Conservation (phyloP, 2,329 filamentous ascomycete species). For the Penicillium psychrosexuale region DNA sequence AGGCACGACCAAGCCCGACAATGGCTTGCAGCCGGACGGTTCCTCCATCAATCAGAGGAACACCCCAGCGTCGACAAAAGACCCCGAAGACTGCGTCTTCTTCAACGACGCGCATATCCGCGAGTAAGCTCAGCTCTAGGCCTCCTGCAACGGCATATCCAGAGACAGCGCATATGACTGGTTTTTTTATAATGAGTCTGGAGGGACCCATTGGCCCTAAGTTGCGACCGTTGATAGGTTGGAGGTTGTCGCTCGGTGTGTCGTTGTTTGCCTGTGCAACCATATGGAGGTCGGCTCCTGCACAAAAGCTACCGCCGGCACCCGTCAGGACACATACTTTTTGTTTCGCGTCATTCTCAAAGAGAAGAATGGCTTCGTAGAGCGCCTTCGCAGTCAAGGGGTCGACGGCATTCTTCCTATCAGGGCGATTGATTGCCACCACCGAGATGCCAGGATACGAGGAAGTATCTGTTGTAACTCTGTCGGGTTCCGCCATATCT, state of each 20-base stretch:
- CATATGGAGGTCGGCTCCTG: constrained; percentile 53
- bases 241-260: constrained; percentile 19
- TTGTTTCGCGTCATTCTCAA: constrained; percentile 50
- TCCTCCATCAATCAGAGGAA: constrained; percentile 53
- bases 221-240: constrained; percentile 37
- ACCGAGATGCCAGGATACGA: constrained; percentile 48
- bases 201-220: constrained; percentile 54
- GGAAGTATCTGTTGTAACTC: constrained; percentile 8
- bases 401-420: constrained; percentile 54
- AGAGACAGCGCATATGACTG: constrained; percentile 51
- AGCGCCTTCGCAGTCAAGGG: constrained; percentile 48
- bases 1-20: constrained; percentile 52
- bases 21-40: constrained; percentile 53
- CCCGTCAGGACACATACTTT: constrained; percentile 55
- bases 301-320: constrained; percentile 50
- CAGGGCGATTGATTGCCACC: constrained; percentile 54
- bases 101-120: constrained; percentile 54
- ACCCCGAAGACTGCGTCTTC: constrained; percentile 55
- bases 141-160: constrained; percentile 56
- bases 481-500: constrained; percentile 1
- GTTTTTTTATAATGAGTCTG: constrained; percentile 50
- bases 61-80: constrained; percentile 55
- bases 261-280: constrained; percentile 30
- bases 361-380: constrained; percentile 48
- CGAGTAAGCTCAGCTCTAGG: constrained; percentile 53